Base-by-base conservation (phyloP, 2,329 filamentous ascomycete species). In the Fusarium fujikuroi region DNA sequence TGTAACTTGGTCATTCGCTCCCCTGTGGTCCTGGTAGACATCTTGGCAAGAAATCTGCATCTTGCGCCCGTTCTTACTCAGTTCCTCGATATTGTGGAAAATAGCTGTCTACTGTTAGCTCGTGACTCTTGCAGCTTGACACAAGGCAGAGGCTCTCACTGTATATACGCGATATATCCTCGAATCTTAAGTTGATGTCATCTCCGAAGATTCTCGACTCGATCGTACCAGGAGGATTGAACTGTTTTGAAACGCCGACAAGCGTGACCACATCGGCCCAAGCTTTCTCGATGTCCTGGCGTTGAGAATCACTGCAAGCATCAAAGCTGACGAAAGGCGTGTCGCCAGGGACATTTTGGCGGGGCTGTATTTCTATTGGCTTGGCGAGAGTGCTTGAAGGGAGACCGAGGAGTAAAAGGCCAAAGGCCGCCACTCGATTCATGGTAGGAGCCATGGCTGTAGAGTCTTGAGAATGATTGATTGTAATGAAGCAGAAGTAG, bases 121-220 rank as follows among this genome's bases (percentile, higher is more conserved):
- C 7, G 9, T n/a, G 19, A 6, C 19, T 0, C 30, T 47, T 9
- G 7, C 1, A n/a, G 14, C 28, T n/a, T 47, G 14, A 1, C 25
- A 21, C 4, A 30, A 16, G 5, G 19, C 14, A 3, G 43, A 47
- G 14, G 14, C 7, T n/a, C 46, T 49, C 4, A 49, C 46, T 49
- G 46, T 49, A 49, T 6, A 49, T 49, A 6, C 46, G 46, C 1
- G 25, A n/a, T 49, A 49, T 49, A 16, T 49, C 46, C 19, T n/a
- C 28, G 9, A 50, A 50, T 23, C 47, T 34, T 19, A 50, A 0
- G 14, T 30, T 49, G 28, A 49, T 49, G 14, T 49, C 46, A 30
- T 49, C 46, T 49, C 46, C 46, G 9, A 30, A 47, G 25, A 47
- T 47, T n/a, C 47, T 50, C 3, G 47, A 9, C 30, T 50, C 47